Evolutionary conservation across 129 eudicot species (phyloP).

Genomic region (Logfia minima): DNA sequence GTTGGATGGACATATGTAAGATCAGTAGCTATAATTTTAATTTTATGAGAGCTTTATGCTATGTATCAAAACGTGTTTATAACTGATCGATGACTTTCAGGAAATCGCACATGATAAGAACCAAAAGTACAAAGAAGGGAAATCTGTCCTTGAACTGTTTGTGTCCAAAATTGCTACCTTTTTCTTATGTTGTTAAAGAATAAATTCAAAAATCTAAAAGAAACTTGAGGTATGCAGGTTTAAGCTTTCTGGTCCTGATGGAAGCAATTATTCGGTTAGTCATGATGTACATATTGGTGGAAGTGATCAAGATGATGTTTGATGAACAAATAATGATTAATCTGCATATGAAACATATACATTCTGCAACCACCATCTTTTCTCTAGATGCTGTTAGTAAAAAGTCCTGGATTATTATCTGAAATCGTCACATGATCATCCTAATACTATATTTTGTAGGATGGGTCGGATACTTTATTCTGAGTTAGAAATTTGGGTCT

Average conservation of each 20-base stretch:
- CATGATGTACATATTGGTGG: constrained; percentile 65
- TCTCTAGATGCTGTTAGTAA: background rate
- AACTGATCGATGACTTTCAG: constrained; percentile 34
- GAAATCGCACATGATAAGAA: constrained; percentile 64
- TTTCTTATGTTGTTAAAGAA: background rate
- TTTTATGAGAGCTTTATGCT: background rate
- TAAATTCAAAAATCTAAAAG: background rate
- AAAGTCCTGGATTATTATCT: background rate
- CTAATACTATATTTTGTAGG: no score
- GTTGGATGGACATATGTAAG: constrained; percentile 91
- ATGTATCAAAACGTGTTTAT: background rate
- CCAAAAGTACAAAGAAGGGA: constrained; percentile 92
- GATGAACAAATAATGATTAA: constrained; percentile 16
- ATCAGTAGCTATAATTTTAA: background rate
- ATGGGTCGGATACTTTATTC: background rate
- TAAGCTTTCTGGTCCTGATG: constrained; percentile 80
- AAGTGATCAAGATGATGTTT: constrained; percentile 74
- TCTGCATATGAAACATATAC: background rate
- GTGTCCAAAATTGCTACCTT: constrained; percentile 1
- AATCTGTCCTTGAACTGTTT: constrained; percentile 81
- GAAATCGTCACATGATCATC: background rate
- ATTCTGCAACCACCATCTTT: background rate
- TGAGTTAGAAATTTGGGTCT: background rate
- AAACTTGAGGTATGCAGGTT: constrained; percentile 40
- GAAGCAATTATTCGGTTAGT: constrained; percentile 59